Percentiles rank a stretch among this genome's conserved stretches.
phyloP scores from a whole-genome alignment of 2,329 filamentous ascomycete species.

The Leptographium galeiforme region DNA sequence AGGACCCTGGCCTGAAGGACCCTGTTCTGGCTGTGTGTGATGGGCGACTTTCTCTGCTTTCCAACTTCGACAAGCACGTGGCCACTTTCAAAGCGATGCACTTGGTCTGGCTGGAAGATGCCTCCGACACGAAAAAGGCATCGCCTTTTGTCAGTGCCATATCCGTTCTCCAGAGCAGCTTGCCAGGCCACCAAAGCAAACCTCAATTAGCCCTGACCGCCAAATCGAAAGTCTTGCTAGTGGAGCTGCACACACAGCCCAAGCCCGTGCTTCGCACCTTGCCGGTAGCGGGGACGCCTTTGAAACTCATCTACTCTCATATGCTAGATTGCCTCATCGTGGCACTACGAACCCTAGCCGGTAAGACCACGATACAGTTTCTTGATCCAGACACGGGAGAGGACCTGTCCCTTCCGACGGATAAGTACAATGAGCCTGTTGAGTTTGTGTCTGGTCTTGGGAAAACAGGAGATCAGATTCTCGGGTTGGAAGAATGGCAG shows the following conservation, averaged over 20 bases:
- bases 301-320: conserved; percentile 40
- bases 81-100: conserved; percentile 25
- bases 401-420: conserved; percentile 32
- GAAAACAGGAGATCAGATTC: conserved; percentile 42
- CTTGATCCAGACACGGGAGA: conserved; percentile 41
- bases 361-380: conserved; percentile 38
- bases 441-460: conserved; percentile 44
- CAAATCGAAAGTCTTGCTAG: conserved; percentile 35
- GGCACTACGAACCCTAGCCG: conserved; percentile 27
- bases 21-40: conserved; percentile 36
- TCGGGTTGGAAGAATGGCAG: conserved; percentile 50
- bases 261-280: conserved; percentile 37
- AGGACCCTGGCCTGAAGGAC: conserved; percentile 6
- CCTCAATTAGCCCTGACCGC: conserved; percentile 35
- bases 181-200: conserved; percentile 25
- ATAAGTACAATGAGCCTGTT: conserved; percentile 26
- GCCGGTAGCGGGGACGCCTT: conserved; percentile 32
- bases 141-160: conserved; percentile 36
- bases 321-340: conserved; percentile 39
- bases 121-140: conserved; percentile 28
- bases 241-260: conserved; percentile 32
- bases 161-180: conserved; percentile 25
- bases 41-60: conserved; percentile 29
- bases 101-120: conserved; percentile 39
- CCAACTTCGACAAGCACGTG: conserved; percentile 19